Evolutionary conservation across 169 alveolate genomes (phyloP).

Genomic region (Babesia bigemina): DNA sequence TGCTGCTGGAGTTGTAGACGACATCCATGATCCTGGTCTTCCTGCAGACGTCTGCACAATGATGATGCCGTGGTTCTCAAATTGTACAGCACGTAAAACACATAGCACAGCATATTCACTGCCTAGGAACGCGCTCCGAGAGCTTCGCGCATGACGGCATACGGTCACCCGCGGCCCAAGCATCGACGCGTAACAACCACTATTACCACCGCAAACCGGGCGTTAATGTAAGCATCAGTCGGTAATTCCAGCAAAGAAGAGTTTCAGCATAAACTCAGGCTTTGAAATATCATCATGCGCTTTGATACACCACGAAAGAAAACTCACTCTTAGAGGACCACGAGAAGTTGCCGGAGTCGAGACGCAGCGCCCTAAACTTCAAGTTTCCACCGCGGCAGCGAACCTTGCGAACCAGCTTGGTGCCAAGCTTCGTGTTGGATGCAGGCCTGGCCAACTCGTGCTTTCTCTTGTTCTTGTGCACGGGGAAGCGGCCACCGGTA

Average conservation of each 20-base stretch:
- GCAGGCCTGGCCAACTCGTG: constrained; percentile 99
- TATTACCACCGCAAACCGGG: neutral
- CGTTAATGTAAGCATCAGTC: constrained; percentile 52
- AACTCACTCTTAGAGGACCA: constrained; percentile 94
- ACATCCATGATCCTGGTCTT: constrained; percentile 96
- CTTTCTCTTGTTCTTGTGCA: constrained; percentile 98
- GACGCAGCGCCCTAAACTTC: constrained; percentile 95
- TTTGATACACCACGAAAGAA: constrained; percentile 6
- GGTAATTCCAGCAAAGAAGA: constrained; percentile 74
- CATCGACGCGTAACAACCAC: too few relatives aligned
- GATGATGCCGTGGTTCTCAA: neutral
- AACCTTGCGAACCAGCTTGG: constrained; percentile 91
- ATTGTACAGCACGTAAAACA: neutral
- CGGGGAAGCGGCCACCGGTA: constrained; percentile 99
- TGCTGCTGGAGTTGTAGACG: constrained; percentile 98
- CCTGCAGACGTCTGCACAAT: constrained; percentile 73
- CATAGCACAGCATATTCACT: neutral
- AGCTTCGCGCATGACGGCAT: too few relatives aligned
- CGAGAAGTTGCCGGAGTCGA: constrained; percentile 96
- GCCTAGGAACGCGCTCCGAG: too few relatives aligned
- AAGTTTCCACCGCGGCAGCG: constrained; percentile 98
- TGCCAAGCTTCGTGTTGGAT: constrained; percentile 95
- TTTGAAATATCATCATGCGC: constrained; percentile 41
- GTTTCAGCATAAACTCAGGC: constrained; percentile 54
- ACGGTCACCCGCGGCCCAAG: too few relatives aligned